Conservation (phyloP, 2,329 filamentous ascomycete species). For the Elsinoe ampelina region DNA sequence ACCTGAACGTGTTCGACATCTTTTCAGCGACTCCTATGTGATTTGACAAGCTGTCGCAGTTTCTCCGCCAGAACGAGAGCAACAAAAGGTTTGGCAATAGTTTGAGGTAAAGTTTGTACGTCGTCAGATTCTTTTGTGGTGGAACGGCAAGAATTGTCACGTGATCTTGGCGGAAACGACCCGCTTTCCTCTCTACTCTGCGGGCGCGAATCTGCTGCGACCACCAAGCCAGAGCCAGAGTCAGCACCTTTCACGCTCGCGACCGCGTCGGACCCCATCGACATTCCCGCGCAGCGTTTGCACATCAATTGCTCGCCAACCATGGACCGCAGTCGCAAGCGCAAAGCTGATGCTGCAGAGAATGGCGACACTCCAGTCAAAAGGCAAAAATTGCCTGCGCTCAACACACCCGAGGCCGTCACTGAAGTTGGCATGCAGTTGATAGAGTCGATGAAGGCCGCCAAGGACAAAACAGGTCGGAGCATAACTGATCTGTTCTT, state of each 20-base stretch:
- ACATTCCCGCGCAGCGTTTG: background rate
- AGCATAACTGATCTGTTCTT: conserved; percentile 16
- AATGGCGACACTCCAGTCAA: conserved; percentile 15
- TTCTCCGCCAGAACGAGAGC: no score
- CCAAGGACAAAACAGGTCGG: conserved; percentile 60
- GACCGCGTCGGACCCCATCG: background rate
- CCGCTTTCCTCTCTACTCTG: no score
- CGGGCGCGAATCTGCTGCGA: no score
- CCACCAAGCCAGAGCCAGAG: no score
- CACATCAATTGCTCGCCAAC: background rate
- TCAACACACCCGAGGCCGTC: conserved; percentile 11
- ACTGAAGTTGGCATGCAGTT: conserved; percentile 58
- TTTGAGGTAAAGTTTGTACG: no score
- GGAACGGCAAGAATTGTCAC: no score
- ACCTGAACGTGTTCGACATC: no score
- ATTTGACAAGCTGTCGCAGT: no score
- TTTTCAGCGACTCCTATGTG: no score
- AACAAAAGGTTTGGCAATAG: no score
- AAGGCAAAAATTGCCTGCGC: conserved; percentile 16
- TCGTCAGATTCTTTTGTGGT: no score
- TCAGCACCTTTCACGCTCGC: background rate
- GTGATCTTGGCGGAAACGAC: no score
- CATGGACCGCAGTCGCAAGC: conserved; percentile 18
- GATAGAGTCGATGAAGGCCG: conserved; percentile 63
- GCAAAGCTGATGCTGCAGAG: conserved; percentile 14